Evolutionary conservation across 2,329 filamentous ascomycete species (phyloP).

Genomic region (Acrocalymma vagum): DNA sequence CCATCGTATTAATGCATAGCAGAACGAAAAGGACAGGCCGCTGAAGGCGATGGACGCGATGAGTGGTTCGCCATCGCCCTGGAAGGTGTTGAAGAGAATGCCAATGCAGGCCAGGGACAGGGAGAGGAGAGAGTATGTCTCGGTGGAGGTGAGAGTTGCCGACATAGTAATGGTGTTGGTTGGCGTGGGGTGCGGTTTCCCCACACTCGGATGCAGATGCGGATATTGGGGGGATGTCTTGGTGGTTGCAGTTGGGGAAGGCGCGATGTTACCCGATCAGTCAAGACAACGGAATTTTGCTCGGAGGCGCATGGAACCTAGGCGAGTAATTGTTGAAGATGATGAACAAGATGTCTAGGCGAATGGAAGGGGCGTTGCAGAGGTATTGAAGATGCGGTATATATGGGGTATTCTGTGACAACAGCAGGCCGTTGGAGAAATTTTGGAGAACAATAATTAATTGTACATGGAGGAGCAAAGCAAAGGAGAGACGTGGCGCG

Average conservation of each 20-base stretch:
- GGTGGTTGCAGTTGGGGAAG: too few relatives aligned
- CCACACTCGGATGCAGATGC: slow-evolving; percentile 8
- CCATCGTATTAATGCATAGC: slow-evolving; percentile 91
- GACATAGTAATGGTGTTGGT: slow-evolving; percentile 26
- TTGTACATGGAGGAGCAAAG: too few relatives aligned
- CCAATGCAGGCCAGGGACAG: slow-evolving; percentile 75
- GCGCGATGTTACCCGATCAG: too few relatives aligned
- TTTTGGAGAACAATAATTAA: too few relatives aligned
- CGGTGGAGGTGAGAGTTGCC: slow-evolving; percentile 58
- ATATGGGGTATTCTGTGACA: neutral
- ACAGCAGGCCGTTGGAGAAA: too few relatives aligned
- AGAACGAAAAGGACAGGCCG: slow-evolving; percentile 80
- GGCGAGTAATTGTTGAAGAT: too few relatives aligned
- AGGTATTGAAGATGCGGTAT: neutral
- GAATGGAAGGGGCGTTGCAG: too few relatives aligned
- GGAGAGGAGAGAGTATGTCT: slow-evolving; percentile 66
- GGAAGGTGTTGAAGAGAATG: slow-evolving; percentile 80
- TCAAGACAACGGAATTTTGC: too few relatives aligned
- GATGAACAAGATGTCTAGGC: too few relatives aligned
- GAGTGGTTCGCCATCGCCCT: slow-evolving; percentile 86
- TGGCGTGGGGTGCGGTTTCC: neutral
- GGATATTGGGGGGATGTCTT: neutral
- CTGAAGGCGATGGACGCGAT: slow-evolving; percentile 89
- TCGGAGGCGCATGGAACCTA: too few relatives aligned
- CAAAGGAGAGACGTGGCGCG: too few relatives aligned